A percentile compares a stretch with the other conserved stretches of the same genome.
Evolutionary conservation across 2,329 filamentous ascomycete genomes (phyloP).

Genomic region (Incumbomyces delicatus): DNA sequence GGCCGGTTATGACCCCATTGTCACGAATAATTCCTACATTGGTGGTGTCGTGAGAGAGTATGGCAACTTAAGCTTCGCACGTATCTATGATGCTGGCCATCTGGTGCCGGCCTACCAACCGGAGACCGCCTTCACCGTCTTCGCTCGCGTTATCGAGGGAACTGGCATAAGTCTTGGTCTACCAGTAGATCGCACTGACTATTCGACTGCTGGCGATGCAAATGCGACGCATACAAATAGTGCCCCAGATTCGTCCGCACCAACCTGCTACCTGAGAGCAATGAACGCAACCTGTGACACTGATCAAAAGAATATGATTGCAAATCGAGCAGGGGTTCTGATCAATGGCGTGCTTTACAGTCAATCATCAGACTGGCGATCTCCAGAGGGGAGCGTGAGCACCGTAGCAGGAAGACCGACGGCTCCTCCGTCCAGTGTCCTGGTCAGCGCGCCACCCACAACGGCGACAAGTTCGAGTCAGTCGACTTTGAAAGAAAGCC

Average conservation of each 20-base stretch:
- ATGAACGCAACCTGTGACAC: slow-evolving; percentile 43
- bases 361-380: slow-evolving; percentile 27
- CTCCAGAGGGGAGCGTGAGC: slow-evolving; percentile 23
- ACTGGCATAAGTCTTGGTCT: slow-evolving; percentile 42
- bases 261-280: slow-evolving; percentile 53
- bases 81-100: slow-evolving; percentile 45
- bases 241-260: slow-evolving; percentile 37
- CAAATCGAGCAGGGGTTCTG: slow-evolving; percentile 44
- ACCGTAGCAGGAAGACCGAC: slow-evolving; percentile 20
- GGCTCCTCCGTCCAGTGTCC: slow-evolving; percentile 20
- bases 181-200: slow-evolving; percentile 41
- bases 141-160: slow-evolving; percentile 43
- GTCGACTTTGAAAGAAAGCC: neutral
- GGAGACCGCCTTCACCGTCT: slow-evolving; percentile 45
- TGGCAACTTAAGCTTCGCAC: slow-evolving; percentile 36
- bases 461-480: neutral
- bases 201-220: slow-evolving; percentile 47
- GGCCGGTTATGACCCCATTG: slow-evolving; percentile 41
- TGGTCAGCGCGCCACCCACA: slow-evolving; percentile 12
- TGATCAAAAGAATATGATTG: slow-evolving; percentile 41
- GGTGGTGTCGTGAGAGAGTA: slow-evolving; percentile 35
- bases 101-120: slow-evolving; percentile 43
- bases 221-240: slow-evolving; percentile 50
- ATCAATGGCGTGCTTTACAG: slow-evolving; percentile 51
- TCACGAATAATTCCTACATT: slow-evolving; percentile 39